A percentile compares a stretch with the other conserved stretches of the same genome.
Evolutionary conservation across 805 yeast species (phyloP).

Genomic region (Wickerhamiella cacticola): DNA sequence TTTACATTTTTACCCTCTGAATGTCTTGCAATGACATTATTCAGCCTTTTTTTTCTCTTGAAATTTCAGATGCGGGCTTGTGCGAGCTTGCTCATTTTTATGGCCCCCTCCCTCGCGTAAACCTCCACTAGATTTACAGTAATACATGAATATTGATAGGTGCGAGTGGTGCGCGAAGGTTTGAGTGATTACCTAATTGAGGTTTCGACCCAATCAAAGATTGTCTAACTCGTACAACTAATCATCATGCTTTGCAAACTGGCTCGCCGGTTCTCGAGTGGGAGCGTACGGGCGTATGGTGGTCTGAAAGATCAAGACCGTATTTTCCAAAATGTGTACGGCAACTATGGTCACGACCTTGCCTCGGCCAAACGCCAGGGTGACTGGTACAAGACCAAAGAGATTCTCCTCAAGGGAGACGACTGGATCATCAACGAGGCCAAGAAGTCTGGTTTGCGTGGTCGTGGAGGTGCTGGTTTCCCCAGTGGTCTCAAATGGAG

Average conservation of each 20-base stretch:
- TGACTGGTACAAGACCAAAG: slow-evolving; percentile 88
- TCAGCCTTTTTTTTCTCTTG: background rate
- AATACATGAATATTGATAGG: background rate
- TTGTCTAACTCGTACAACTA: background rate
- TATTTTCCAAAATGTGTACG: slow-evolving; percentile 74
- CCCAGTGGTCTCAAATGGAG: slow-evolving; percentile 89
- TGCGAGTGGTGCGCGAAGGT: no score
- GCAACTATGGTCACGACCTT: slow-evolving; percentile 61
- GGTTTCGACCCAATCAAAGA: slow-evolving; percentile 5
- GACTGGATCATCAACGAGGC: slow-evolving; percentile 82
- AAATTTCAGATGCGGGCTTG: no score
- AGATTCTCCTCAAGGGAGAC: slow-evolving; percentile 70
- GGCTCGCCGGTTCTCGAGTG: slow-evolving; percentile 8
- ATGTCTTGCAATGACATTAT: background rate
- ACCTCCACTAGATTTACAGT: background rate
- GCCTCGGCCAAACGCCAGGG: slow-evolving; percentile 69
- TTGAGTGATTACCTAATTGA: background rate
- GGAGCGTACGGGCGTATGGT: slow-evolving; percentile 35
- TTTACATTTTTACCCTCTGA: background rate
- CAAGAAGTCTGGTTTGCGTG: slow-evolving; percentile 74
- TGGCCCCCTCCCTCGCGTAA: no score
- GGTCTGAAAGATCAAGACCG: slow-evolving; percentile 75
- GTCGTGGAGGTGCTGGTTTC: slow-evolving; percentile 91
- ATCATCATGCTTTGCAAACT: slow-evolving; percentile 12
- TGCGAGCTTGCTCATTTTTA: no score